phyloP scores from a whole-genome alignment of 805 yeast species.

The Barnettozyma populi region DNA sequence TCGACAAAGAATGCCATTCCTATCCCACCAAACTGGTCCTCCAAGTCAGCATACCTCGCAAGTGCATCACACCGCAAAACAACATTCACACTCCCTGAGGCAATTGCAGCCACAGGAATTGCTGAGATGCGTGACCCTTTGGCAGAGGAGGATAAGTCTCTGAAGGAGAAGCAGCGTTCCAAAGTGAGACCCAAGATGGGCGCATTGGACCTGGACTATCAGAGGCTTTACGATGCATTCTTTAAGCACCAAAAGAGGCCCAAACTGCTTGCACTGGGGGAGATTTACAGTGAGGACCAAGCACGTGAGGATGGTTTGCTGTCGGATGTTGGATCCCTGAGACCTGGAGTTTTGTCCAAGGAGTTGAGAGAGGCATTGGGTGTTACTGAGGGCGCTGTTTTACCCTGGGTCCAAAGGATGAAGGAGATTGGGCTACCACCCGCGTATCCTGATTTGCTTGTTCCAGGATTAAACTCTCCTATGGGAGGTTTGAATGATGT shows the following conservation, averaged over 20 bases:
- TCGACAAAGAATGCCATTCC: constrained; percentile 59
- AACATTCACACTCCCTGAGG: constrained; percentile 74
- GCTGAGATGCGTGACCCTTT: constrained; percentile 72
- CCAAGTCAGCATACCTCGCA: constrained; percentile 68
- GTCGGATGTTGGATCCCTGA: constrained; percentile 16
- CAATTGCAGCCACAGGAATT: constrained; percentile 78
- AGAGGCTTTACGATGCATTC: constrained; percentile 77
- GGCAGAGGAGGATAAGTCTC: constrained; percentile 39
- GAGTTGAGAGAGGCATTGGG: constrained; percentile 67
- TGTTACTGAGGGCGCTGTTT: constrained; percentile 42
- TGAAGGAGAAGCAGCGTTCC: constrained; percentile 74
- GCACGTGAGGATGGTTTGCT: constrained; percentile 39
- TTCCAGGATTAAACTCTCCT: constrained; percentile 48
- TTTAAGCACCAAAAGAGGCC: constrained; percentile 80
- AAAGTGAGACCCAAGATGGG: constrained; percentile 89
- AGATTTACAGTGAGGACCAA: constrained; percentile 72
- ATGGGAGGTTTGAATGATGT: constrained; percentile 30
- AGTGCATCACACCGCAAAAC: constrained; percentile 53
- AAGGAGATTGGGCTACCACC: constrained; percentile 57
- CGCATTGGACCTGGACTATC: constrained; percentile 78
- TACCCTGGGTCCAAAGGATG: constrained; percentile 77
- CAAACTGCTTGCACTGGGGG: constrained; percentile 61
- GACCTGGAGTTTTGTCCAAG: constrained; percentile 66
- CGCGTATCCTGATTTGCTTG: constrained; percentile 57
- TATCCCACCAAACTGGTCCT: constrained; percentile 83